phyloP scores from a whole-genome alignment of 1,139 yeast species.

The Sugiyamaella grinbergsii region DNA sequence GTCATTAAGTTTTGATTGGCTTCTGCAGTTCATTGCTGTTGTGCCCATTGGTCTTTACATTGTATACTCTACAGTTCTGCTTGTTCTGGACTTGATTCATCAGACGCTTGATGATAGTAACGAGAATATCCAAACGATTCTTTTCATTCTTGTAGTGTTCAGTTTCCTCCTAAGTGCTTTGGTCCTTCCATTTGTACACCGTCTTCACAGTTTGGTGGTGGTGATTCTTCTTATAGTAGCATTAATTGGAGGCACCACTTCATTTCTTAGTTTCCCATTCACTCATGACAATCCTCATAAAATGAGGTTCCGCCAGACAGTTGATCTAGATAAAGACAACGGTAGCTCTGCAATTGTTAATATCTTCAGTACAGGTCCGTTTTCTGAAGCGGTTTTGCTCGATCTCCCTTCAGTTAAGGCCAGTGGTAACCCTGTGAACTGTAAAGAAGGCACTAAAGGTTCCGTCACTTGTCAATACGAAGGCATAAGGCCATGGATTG shows the following conservation, averaged over 20 bases:
- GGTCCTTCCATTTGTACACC: conserved; percentile 69
- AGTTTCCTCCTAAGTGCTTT: conserved; percentile 56
- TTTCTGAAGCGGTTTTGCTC: conserved; percentile 47
- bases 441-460: conserved; percentile 49
- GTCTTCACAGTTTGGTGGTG: conserved; percentile 58
- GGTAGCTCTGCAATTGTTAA: conserved; percentile 45
- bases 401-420: conserved; percentile 67
- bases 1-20: conserved; percentile 68
- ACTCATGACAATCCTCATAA: conserved; percentile 64
- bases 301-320: conserved; percentile 62
- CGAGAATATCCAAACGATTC: conserved; percentile 52
- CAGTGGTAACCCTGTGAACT: conserved; percentile 40
- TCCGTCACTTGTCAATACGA: conserved; percentile 56
- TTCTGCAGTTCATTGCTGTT: conserved; percentile 64
- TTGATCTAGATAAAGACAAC: conserved; percentile 46
- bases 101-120: conserved; percentile 71
- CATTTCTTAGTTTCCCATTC: conserved; percentile 55
- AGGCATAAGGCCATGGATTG: conserved; percentile 56
- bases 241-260: conserved; percentile 45
- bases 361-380: conserved; percentile 53
- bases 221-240: conserved; percentile 45
- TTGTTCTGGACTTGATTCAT: conserved; percentile 62
- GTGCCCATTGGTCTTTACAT: conserved; percentile 66
- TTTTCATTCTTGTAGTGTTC: conserved; percentile 45
- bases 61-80: conserved; percentile 49